Percentiles rank a stretch among this genome's conserved stretches.
phyloP scores from a whole-genome alignment of 257 asterid genomes.

The Nicotiana noctiflora region DNA sequence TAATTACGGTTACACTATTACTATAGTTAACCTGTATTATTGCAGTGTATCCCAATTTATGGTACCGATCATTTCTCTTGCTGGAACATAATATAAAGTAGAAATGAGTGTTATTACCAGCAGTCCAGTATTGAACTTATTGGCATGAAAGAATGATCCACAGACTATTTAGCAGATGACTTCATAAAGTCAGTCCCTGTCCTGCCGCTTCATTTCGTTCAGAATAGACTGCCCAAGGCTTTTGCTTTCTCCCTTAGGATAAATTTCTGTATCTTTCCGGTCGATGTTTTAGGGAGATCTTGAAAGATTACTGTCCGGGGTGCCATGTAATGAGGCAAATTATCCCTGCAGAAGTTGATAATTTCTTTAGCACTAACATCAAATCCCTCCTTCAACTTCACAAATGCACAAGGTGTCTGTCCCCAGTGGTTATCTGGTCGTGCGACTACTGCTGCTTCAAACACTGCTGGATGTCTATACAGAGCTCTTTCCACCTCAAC shows the following conservation, averaged over 20 bases:
- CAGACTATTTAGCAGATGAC: background rate
- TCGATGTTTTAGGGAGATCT: background rate
- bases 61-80: background rate
- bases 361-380: background rate
- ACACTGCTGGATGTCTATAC: background rate
- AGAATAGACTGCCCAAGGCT: slow-evolving; percentile 2
- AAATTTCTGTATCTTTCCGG: background rate
- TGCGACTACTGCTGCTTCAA: background rate
- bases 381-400: background rate
- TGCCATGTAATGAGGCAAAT: slow-evolving; percentile 3
- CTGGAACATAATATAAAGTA: background rate
- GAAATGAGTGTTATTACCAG: background rate
- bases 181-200: background rate
- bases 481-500: background rate
- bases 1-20: background rate
- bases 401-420: slow-evolving; percentile 5
- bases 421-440: background rate
- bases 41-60: background rate
- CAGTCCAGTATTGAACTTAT: background rate
- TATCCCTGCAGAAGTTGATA: slow-evolving; percentile 2
- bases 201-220: background rate
- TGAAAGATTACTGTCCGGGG: background rate
- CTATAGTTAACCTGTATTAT: background rate
- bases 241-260: background rate
- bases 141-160: background rate